These are phyloP conservation scores for Ottelia alismoides DNA, from an alignment of 106 monocot genomes.

Conservation along the genomic window DNA sequence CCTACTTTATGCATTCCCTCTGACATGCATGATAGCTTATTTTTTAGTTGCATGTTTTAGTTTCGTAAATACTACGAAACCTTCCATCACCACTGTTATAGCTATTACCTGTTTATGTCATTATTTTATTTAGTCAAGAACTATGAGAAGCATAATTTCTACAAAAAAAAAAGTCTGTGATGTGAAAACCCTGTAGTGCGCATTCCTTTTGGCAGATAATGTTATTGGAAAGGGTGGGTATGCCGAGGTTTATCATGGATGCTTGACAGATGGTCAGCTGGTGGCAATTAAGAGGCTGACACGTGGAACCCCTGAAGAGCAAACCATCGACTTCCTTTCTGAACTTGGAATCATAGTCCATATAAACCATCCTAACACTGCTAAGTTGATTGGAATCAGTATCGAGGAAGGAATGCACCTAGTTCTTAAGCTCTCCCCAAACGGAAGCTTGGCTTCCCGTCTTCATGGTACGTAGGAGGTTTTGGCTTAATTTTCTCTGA, in stretches of 20 bases:
- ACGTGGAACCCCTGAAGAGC: conserved; percentile 26
- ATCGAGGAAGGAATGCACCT: conserved; percentile 62
- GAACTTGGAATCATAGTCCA: conserved; percentile 60
- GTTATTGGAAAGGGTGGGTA: conserved; percentile 75
- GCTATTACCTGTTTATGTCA: too few species aligned
- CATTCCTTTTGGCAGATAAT: too few species aligned
- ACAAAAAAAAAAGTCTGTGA: too few species aligned
- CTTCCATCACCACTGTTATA: too few species aligned
- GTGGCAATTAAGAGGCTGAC: conserved; percentile 62
- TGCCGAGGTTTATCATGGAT: conserved; percentile 64
- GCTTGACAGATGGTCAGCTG: conserved; percentile 32
- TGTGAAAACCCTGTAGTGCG: too few species aligned
- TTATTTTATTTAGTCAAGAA: too few species aligned
- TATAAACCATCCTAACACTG: conserved; percentile 54
- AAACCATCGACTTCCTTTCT: conserved; percentile 33
- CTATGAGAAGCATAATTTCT: too few species aligned
- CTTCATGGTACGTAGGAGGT: conserved; percentile 72
- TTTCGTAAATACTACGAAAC: too few species aligned
- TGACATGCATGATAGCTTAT: too few species aligned
- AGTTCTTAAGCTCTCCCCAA: conserved; percentile 41
- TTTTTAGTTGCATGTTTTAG: too few species aligned
- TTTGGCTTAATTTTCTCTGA: not conserved
- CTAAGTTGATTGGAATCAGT: conserved; percentile 52
- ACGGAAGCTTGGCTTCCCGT: conserved; percentile 42
- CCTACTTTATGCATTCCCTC: too few species aligned